These are phyloP conservation scores for Suhomyces sp. DNA, from an alignment of 805 yeast genomes.

Conservation along the genomic window DNA sequence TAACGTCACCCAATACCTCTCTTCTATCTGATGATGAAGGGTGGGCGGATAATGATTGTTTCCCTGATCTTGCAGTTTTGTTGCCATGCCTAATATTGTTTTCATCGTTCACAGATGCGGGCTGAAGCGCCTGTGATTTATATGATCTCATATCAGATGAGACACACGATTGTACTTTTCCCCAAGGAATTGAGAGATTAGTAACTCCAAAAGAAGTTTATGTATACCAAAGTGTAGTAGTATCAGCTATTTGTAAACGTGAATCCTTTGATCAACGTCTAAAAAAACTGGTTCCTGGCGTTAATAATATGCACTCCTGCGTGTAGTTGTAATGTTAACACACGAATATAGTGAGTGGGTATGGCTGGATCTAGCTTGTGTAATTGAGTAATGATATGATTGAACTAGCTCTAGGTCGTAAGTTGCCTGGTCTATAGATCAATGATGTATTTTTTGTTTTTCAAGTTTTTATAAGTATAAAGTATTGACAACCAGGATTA, in stretches of 20 bases:
- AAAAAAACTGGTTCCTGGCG: not conserved
- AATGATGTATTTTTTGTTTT: not conserved
- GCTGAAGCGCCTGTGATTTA: constrained; percentile 1
- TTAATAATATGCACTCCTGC: constrained; percentile 3
- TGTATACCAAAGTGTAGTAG: not conserved
- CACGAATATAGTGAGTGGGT: not conserved
- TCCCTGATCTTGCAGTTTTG: not conserved
- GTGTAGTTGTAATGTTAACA: constrained; percentile 5
- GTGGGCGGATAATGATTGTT: not conserved
- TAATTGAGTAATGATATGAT: not conserved
- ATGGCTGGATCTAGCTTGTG: not conserved
- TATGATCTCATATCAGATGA: not conserved
- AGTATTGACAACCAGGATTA: not conserved
- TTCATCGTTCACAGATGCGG: constrained; percentile 6
- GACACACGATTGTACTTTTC: not conserved
- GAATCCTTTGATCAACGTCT: not conserved
- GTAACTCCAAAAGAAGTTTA: not conserved
- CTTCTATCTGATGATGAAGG: constrained; percentile 13
- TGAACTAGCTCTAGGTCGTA: not conserved
- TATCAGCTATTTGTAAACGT: not conserved
- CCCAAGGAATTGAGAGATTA: not conserved
- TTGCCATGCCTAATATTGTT: constrained; percentile 6
- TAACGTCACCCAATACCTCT: constrained; percentile 30
- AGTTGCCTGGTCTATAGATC: not conserved
- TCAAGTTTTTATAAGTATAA: not conserved